phyloP scores from a whole-genome alignment of 352 stramenopile genomes.

The Globisporangium echinulatum region DNA sequence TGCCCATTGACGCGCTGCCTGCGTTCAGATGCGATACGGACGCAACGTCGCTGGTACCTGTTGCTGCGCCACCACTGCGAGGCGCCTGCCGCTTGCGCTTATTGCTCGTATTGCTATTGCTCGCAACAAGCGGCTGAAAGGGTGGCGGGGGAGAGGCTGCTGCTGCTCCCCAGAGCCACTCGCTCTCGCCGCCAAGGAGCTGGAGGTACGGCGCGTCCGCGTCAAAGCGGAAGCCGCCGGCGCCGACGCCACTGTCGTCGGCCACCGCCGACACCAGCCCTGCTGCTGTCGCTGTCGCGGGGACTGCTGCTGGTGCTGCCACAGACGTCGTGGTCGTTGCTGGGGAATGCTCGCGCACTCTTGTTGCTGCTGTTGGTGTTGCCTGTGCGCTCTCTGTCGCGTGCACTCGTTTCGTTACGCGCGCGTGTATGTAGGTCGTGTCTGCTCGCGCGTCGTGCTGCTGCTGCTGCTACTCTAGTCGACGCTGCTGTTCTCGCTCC shows the following conservation, averaged over 20 bases:
- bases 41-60: not conserved
- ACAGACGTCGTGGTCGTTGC: constrained; percentile 29
- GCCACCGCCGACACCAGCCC: constrained; percentile 9
- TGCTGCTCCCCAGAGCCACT: constrained; percentile 21
- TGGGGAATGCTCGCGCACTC: not conserved
- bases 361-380: not conserved
- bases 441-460: no score
- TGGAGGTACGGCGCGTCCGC: constrained; percentile 8
- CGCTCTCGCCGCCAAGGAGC: constrained; percentile 13
- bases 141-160: not conserved
- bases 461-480: no score
- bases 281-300: constrained; percentile 14
- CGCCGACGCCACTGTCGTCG: constrained; percentile 7
- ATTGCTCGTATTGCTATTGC: not conserved
- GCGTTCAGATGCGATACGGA: not conserved
- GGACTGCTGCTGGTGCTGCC: constrained; percentile 9
- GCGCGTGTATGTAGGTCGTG: no score
- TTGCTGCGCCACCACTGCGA: not conserved
- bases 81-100: not conserved
- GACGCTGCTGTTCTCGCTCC: no score
- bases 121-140: constrained; percentile 3
- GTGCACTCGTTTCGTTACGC: no score
- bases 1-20: constrained; percentile 27
- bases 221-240: constrained; percentile 15
- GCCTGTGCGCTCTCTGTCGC: not conserved